phyloP scores from a whole-genome alignment of 2,329 filamentous ascomycete species.

The Coniella lustricola region DNA sequence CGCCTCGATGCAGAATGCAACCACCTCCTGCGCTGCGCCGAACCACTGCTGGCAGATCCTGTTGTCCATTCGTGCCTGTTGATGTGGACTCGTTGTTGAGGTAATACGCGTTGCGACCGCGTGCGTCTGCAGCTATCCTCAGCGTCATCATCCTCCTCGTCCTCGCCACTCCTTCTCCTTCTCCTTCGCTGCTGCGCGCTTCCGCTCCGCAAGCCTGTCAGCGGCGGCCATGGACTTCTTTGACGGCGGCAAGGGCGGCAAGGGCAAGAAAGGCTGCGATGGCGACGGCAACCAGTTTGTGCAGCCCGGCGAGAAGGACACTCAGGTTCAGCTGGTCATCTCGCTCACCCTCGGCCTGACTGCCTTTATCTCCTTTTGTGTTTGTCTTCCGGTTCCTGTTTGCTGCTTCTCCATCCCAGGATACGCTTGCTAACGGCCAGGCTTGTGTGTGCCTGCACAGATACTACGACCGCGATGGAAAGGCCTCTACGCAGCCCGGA shows the following conservation, averaged over 20 bases:
- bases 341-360: conserved; percentile 62
- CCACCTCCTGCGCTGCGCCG: not conserved
- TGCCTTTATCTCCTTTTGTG: conserved; percentile 72
- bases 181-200: no score
- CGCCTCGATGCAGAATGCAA: not conserved
- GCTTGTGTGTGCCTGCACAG: conserved; percentile 35
- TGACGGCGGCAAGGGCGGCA: not conserved
- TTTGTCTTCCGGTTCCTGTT: conserved; percentile 33
- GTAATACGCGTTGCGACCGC: not conserved
- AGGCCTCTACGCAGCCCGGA: conserved; percentile 80
- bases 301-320: conserved; percentile 36
- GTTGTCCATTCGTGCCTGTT: not conserved
- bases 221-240: conserved; percentile 1
- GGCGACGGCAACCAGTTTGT: conserved; percentile 23
- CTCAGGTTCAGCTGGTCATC: conserved; percentile 62
- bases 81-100: not conserved
- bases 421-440: not conserved
- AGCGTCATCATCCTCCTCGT: no score
- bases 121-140: not conserved
- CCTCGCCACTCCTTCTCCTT: not conserved
- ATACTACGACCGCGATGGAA: conserved; percentile 87
- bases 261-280: conserved; percentile 12
- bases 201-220: not conserved
- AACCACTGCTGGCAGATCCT: not conserved
- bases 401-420: not conserved